Evolutionary conservation across 2,329 filamentous ascomycete genomes (phyloP), one percentile per base, ranked within the genome.

Genomic region (Aspergillus ustus): DNA sequence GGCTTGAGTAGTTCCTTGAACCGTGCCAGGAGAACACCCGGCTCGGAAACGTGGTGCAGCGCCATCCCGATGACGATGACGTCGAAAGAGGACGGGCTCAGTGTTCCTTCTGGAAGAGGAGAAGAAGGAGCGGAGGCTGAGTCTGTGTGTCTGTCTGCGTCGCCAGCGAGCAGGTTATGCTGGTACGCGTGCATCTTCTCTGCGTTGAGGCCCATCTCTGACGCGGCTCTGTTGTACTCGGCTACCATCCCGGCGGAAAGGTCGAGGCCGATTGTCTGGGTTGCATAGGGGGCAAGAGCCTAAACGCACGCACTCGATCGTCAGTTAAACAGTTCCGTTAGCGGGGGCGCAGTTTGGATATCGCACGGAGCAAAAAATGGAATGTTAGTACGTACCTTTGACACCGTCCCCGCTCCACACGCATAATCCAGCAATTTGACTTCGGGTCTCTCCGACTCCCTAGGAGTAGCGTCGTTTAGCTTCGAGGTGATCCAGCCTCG

Each of bases 211-310:
- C 44, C 53, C 11, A 28, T 28, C 25, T 40, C 53, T 29, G 17
- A 31, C 7, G 53, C 29, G 2, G 44, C 28, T 13, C 28, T 56
- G 20, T 49, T 49, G n/a, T 56, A 49, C 31, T 56, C 44, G 19
- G 31, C 28, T 20, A 56, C 29, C 53, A 56, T 56, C 19, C 48
- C 40, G 11, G 44, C 28, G n/a, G 53, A 56, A 13, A 56, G 31
- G 15, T 56, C 31, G 29, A 56, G 31, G 29, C 53, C 44, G 17
- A 56, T 40, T 5, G 44, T 37, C 7, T 37, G 31, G 19, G 44
- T 49, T 25, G 28, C 20, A 15, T 40, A 46, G 1, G 53, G 44
- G n/a, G 45, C 44, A 28, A 56, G 20, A 3, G 44, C 53, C 45
- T 56, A 17, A 13, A n/a, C 1, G 22, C 6, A n/a, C 19, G 2